These are phyloP conservation scores for Apiospora malaysiana DNA, from an alignment of 2,329 filamentous ascomycete species.

Conservation along the genomic window DNA sequence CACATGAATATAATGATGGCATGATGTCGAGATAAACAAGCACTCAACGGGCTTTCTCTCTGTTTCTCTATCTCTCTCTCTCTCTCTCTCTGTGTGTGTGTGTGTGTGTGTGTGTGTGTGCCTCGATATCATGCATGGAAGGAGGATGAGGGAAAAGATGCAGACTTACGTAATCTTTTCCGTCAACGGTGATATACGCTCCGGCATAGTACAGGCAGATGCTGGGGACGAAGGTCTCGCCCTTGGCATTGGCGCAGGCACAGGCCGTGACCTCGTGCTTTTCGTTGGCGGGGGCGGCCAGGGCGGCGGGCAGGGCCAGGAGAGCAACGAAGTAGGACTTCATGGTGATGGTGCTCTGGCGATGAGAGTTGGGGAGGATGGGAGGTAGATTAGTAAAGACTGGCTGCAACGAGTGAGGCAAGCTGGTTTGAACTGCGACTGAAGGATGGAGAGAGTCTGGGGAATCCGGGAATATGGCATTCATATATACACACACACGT, in stretches of 20 bases:
- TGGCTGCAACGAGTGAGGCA: not conserved
- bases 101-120: no score
- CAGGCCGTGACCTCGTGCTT: not conserved
- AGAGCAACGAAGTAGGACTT: not conserved
- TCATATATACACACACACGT: not conserved
- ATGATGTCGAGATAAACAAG: no score
- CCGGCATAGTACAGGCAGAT: not conserved
- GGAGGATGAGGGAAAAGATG: no score
- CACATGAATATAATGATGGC: no score
- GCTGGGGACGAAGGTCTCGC: not conserved
- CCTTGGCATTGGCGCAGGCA: not conserved
- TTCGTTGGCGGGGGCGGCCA: not conserved
- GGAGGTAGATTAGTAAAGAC: no score
- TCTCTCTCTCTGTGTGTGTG: no score
- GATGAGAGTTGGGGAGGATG: no score
- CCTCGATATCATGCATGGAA: no score
- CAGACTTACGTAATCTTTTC: not conserved
- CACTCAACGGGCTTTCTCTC: no score
- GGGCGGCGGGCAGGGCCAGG: slow-evolving; percentile 2
- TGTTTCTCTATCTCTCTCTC: no score
- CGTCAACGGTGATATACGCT: not conserved
- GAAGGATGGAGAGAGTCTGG: not conserved
- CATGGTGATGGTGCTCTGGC: not conserved
- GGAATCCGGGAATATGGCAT: no score
- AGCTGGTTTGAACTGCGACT: not conserved